Conservation (phyloP, 1,284 basidiomycete species). For the Somion occarium region DNA sequence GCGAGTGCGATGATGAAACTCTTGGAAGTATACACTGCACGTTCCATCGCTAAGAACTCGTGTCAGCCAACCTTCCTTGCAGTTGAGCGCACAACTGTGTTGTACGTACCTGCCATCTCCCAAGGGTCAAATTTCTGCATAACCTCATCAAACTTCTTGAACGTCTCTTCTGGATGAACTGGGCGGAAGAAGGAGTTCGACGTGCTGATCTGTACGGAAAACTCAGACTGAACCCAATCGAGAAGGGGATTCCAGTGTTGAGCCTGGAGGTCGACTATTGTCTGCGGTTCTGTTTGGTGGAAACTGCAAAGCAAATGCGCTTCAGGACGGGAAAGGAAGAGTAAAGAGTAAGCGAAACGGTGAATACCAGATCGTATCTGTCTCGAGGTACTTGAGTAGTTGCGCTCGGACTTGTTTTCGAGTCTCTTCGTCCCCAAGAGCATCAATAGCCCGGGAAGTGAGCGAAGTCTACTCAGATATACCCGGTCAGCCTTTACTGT, state of each 20-base stretch:
- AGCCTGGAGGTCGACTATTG: conserved; percentile 78
- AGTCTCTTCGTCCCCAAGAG: conserved; percentile 53
- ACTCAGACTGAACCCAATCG: conserved; percentile 70
- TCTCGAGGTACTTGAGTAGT: conserved; percentile 86
- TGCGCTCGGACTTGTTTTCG: conserved; percentile 67
- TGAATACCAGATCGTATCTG: conserved; percentile 94
- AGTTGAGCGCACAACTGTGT: neutral
- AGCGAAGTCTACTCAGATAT: conserved; percentile 70
- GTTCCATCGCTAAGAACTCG: conserved; percentile 73
- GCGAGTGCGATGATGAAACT: conserved; percentile 89
- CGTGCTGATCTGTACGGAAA: conserved; percentile 61
- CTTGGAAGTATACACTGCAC: conserved; percentile 87
- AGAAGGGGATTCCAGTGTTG: conserved; percentile 89
- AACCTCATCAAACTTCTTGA: conserved; percentile 51
- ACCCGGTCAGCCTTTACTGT: neutral
- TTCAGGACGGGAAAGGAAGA: neutral
- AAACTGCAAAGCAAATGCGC: conserved; percentile 54
- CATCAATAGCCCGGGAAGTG: conserved; percentile 85
- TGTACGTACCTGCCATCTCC: conserved; percentile 77
- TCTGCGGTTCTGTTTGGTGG: conserved; percentile 72
- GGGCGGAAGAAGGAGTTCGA: conserved; percentile 67
- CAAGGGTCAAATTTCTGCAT: conserved; percentile 70
- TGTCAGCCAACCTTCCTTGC: neutral
- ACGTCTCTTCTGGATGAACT: conserved; percentile 66
- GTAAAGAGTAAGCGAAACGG: conserved; percentile 1